phyloP scores from a whole-genome alignment of 2,329 filamentous ascomycete genomes.

The Cercospora sp. region DNA sequence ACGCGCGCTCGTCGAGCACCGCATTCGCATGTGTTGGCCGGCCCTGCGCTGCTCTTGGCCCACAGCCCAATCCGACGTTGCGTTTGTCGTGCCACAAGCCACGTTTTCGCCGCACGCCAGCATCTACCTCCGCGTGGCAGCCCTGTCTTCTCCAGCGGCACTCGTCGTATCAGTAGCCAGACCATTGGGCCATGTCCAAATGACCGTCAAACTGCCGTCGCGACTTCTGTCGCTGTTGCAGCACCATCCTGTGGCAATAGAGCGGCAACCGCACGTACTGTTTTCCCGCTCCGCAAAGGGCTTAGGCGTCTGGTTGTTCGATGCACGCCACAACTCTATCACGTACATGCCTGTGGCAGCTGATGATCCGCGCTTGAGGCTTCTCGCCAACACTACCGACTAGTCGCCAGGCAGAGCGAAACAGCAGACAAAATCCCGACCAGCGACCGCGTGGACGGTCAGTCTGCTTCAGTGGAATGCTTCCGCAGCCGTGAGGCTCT shows the following conservation, averaged over 20 bases:
- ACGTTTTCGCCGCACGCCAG: conserved; percentile 16
- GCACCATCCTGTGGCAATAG: not conserved
- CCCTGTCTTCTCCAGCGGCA: conserved; percentile 8
- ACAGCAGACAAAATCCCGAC: not conserved
- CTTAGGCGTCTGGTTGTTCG: not conserved
- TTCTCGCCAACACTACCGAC: not conserved
- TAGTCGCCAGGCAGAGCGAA: not conserved
- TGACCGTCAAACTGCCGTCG: not conserved
- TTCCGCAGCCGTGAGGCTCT: not conserved
- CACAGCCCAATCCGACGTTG: conserved; percentile 9
- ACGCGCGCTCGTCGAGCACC: conserved; percentile 16
- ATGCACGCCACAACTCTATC: conserved; percentile 11
- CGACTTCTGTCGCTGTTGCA: not conserved
- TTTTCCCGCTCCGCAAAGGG: not conserved
- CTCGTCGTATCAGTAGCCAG: not conserved
- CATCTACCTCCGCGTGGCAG: conserved; percentile 17
- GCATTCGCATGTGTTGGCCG: not conserved
- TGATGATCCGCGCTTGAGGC: not conserved
- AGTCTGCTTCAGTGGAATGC: not conserved
- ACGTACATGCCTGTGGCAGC: not conserved
- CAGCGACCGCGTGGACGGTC: not conserved
- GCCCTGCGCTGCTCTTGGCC: not conserved
- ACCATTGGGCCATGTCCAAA: not conserved
- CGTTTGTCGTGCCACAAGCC: conserved; percentile 20
- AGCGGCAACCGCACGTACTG: not conserved